These are phyloP conservation scores for Thymus mandschuricus DNA, from an alignment of 257 asterid species.

Conservation along the genomic window DNA sequence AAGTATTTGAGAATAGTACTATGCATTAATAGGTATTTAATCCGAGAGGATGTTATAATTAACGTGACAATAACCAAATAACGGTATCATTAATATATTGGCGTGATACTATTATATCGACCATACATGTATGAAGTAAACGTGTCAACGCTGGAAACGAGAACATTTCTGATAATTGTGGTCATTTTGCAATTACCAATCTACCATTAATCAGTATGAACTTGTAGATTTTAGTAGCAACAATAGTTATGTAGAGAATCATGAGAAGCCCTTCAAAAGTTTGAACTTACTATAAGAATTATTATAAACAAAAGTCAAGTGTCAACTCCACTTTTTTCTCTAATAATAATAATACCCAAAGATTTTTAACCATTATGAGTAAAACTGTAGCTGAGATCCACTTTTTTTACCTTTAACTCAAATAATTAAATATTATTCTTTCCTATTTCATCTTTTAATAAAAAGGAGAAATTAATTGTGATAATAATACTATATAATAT, in stretches of 20 bases:
- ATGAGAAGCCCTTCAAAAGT: background rate
- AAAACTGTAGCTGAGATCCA: conserved; percentile 30
- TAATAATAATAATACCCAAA: conserved; percentile 9
- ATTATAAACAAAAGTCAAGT: conserved; percentile 25
- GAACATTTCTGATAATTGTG: background rate
- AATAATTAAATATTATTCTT: conserved; percentile 26
- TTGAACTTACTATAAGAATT: background rate
- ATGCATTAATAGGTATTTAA: too few relatives aligned
- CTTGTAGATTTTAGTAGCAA: background rate
- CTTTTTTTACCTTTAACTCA: conserved; percentile 30
- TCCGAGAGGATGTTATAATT: too few relatives aligned
- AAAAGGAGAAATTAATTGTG: conserved; percentile 28
- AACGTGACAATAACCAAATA: too few relatives aligned
- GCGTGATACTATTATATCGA: too few relatives aligned
- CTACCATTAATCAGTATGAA: background rate
- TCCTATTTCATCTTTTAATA: conserved; percentile 41
- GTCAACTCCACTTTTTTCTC: conserved; percentile 32
- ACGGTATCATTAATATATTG: too few relatives aligned
- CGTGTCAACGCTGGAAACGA: too few relatives aligned
- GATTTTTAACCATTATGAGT: conserved; percentile 32
- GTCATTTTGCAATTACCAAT: background rate
- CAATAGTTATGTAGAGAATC: background rate
- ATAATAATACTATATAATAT: conserved; percentile 21
- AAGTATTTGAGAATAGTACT: background rate
- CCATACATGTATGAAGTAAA: too few relatives aligned